Base-by-base conservation (phyloP, 2,329 filamentous ascomycete genomes). In the Penicillium sp. region DNA sequence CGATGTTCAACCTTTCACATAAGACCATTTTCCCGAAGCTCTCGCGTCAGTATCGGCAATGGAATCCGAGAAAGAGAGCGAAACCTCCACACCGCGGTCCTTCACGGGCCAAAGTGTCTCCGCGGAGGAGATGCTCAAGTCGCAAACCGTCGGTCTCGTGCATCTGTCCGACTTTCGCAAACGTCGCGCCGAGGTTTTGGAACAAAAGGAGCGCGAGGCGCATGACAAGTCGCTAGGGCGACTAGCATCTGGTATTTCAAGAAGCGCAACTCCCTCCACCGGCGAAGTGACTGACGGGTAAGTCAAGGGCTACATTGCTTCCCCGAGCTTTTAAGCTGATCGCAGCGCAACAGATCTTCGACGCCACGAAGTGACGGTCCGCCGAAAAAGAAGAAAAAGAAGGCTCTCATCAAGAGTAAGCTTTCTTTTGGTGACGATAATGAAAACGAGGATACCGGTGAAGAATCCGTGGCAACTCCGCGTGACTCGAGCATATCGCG, bases 131-230 rank as follows among this genome's bases (percentile, higher is more conserved):
- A 80, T 90, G 13, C 81, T 96, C 44, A 93, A 93, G 54, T 89
- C 85, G 49, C 86, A 90, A 66, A 95, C 90, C 0, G 91, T 96
- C 60, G 94, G 94, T 38, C 85, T 99, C 2, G 93, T 97, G 48
- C 85, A 89, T 52, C 85, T 96, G 41, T 90, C 89, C 60, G 94
- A 97, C 70, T 97, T 95, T 72, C 90, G 93, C 73, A 97, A 99
- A 76, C 86, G 94, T 54, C 90, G 93, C 72, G 92, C 91, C 63
- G 90, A 96, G 73, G 90, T 92, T n/a, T 79, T 96, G 44, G 93
- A 96, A 71, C 86, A 90, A 68, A 93, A 94, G 67, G 90, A 94
- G 67, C 84, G 88, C 65, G 90, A 94, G 65, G 86, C 84, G 12
- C 85, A 86, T 66, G 87, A 89, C 60, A 81, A 79, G 38, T 77